phyloP scores from a whole-genome alignment of 2,329 filamentous ascomycete species.

The Colletotrichum paranaense region DNA sequence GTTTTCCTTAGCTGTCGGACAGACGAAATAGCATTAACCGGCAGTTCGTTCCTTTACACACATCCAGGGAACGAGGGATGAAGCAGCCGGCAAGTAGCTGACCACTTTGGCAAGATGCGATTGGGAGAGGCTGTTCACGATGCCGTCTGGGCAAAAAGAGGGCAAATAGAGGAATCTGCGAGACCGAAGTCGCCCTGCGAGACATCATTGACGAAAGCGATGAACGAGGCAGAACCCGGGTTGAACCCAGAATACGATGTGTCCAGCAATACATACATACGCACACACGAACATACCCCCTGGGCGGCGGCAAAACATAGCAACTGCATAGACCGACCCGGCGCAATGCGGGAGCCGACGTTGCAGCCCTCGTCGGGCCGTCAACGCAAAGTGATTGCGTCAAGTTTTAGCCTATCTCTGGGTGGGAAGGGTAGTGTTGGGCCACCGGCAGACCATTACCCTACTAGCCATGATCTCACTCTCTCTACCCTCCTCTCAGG shows the following conservation, averaged over 20 bases:
- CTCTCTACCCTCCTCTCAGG: not conserved
- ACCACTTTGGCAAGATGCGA: not conserved
- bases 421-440: not conserved
- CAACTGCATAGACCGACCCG: constrained; percentile 7
- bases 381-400: not conserved
- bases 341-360: not conserved
- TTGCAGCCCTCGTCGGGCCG: constrained; percentile 6
- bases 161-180: not conserved
- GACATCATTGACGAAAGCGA: not conserved
- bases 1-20: not conserved
- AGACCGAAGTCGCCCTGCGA: not conserved
- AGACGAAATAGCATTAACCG: not conserved
- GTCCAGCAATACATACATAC: not conserved
- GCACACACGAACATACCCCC: too few relatives aligned
- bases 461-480: not conserved
- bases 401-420: not conserved
- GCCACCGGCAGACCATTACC: not conserved
- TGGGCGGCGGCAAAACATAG: not conserved
- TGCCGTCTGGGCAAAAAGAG: not conserved
- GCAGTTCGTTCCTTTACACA: not conserved
- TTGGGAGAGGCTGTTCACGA: not conserved
- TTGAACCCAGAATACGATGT: not conserved
- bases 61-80: not conserved
- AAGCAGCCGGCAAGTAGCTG: not conserved
- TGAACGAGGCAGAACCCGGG: constrained; percentile 3